These are phyloP conservation scores for Calocera cornea DNA, from an alignment of 768 basidiomycete genomes.

Conservation along the genomic window DNA sequence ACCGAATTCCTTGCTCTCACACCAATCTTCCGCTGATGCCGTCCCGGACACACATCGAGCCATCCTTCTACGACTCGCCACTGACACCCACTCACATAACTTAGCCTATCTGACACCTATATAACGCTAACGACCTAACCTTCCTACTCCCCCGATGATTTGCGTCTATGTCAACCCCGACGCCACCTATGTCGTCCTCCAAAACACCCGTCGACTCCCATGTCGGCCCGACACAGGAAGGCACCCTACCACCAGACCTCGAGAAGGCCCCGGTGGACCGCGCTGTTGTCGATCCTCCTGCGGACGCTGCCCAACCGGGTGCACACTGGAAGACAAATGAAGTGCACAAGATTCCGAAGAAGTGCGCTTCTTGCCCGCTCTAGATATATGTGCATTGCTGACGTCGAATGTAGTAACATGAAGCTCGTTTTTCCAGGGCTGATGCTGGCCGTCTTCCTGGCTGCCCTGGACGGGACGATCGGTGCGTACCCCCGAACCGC, in stretches of 20 bases:
- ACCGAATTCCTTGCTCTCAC: no score
- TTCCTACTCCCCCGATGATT: background rate
- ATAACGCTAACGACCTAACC: background rate
- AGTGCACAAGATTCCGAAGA: slow-evolving; percentile 8
- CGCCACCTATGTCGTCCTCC: background rate
- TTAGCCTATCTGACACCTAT: background rate
- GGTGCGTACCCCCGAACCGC: slow-evolving; percentile 23
- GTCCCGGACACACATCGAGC: no score
- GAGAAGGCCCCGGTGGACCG: background rate
- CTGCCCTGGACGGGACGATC: slow-evolving; percentile 34
- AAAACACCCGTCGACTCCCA: background rate
- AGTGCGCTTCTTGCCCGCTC: slow-evolving; percentile 5
- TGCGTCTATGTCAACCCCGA: background rate
- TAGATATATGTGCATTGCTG: background rate
- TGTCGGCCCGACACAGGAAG: background rate
- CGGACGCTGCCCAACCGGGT: background rate
- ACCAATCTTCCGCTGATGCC: no score
- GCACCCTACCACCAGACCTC: background rate
- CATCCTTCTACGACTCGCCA: no score
- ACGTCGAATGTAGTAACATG: background rate
- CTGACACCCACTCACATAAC: no score
- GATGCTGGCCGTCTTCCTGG: slow-evolving; percentile 16
- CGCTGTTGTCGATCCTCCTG: no score
- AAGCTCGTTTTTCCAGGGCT: slow-evolving; percentile 10
- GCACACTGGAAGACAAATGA: slow-evolving; percentile 7